Evolutionary conservation across 352 stramenopile species (phyloP), one percentile per base, ranked within the genome.

Genomic region (Hyaloperonospora arabidopsidis): DNA sequence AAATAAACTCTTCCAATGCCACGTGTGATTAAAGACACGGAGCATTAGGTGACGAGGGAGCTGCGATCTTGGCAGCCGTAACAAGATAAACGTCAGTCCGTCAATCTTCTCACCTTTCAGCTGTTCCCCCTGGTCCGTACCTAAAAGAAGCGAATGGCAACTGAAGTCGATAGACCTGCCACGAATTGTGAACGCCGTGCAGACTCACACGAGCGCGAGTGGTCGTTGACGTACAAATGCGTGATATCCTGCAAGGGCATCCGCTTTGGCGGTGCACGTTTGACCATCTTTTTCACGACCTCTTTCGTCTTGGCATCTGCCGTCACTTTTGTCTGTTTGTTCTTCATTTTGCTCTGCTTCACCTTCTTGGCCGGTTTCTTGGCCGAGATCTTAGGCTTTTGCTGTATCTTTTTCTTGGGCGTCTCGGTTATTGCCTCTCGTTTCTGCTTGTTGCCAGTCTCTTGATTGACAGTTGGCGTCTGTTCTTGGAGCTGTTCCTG

Each of bases 161-260:
- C 69, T 12, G 72, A 74, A 22, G 69, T 77, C 32, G 67, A 63
- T 17, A 70, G 53, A 46, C 52, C 55, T 45, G 54, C 52, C 25
- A 65, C 54, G 18, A 61, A 72, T 3, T 29, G 57, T 38, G 59
- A 51, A 5, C 51, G 61, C 14, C 50, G 61, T 8, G 53, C 53
- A 19, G 28, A 45, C 23, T 56, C 65, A 41, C 56, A 55, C 48
- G 38, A 52, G 38, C 48, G 57, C 25, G 18, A 25, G 13, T 59
- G 63, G 40, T 76, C 62, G 57, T 72, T 68, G 52, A 83, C 65
- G 40, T 78, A 87, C 22, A 86, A 53, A 57, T 86, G 75, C 17
- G 74, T 86, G 50, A 87, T 86, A 50, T 87, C 77, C 36, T 79
- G 70, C 53, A 87, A 55, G 32, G 77, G 77, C 15, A 67, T 59